These are phyloP conservation scores for Annulohypoxylon maeteangense DNA, from an alignment of 495 filamentous ascomycete genomes.

Conservation along the genomic window DNA sequence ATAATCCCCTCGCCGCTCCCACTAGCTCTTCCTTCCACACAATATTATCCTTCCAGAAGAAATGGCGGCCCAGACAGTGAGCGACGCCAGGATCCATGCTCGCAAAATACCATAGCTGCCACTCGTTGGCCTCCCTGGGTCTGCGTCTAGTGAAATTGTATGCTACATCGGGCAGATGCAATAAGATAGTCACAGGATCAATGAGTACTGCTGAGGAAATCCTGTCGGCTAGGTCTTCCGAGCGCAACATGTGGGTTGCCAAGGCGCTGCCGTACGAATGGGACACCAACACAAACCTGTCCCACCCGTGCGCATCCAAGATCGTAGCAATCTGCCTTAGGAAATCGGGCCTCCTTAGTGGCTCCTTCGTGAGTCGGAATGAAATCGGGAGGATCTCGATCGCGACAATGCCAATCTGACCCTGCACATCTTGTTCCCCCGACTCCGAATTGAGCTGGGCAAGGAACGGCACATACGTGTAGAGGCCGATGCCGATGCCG, in stretches of 20 bases:
- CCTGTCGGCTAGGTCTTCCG: slow-evolving; percentile 49
- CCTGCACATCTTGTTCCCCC: slow-evolving; percentile 40
- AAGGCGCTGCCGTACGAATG: slow-evolving; percentile 74
- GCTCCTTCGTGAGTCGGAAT: slow-evolving; percentile 65
- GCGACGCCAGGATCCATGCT: slow-evolving; percentile 71
- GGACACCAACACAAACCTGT: slow-evolving; percentile 61
- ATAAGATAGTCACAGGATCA: slow-evolving; percentile 72
- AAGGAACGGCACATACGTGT: slow-evolving; percentile 69
- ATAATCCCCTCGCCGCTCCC: slow-evolving; percentile 20
- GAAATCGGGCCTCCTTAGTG: slow-evolving; percentile 59
- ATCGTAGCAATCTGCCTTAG: slow-evolving; percentile 63
- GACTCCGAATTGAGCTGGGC: slow-evolving; percentile 59
- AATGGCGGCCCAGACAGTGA: slow-evolving; percentile 66
- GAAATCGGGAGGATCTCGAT: slow-evolving; percentile 72
- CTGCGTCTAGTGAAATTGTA: slow-evolving; percentile 72
- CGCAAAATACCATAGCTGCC: slow-evolving; percentile 74
- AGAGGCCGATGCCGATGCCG: slow-evolving; percentile 76
- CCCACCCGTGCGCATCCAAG: slow-evolving; percentile 62
- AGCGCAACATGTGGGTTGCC: slow-evolving; percentile 69
- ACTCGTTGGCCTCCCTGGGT: slow-evolving; percentile 68
- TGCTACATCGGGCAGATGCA: slow-evolving; percentile 75
- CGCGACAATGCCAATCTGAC: slow-evolving; percentile 70
- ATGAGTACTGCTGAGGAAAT: slow-evolving; percentile 65
- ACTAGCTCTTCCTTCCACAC: slow-evolving; percentile 72
- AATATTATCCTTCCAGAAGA: slow-evolving; percentile 76